Evolutionary conservation across 2,329 filamentous ascomycete genomes (phyloP), one percentile per base, ranked within the genome.

Genomic region (Fusarium sp.): DNA sequence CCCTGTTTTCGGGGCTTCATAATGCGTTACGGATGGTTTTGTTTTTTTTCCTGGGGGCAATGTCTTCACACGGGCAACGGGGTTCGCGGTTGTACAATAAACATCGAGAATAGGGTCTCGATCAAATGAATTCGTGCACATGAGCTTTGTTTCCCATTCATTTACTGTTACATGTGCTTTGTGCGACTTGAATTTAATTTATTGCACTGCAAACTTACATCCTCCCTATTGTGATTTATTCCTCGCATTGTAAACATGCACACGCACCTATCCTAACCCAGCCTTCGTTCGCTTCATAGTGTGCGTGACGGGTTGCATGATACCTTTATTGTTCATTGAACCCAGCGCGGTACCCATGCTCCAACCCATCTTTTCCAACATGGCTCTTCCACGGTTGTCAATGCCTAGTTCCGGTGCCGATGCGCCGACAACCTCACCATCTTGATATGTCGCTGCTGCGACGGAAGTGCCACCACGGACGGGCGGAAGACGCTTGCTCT

Each of bases 341-440:
- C 96, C 96, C 1, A 99, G 84, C 2, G 92, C 92, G 75, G 90
- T 97, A 7, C 96, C 96, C 52, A 86, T 90, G 64, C 87, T 92
- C 94, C 96, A 99, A 5, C 96, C 96, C 96, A 98, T 98, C 80
- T 96, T 98, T 81, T 97, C 93, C 67, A 99, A 81, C 89, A 99
- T 92, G 5, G 89, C 88, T 50, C 93, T 87, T 13, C 96, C 96
- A 70, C 89, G 93, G 76, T 97, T 98, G 53, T 91, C 92, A 6
- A 84, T 83, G 2, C 92, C 92, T 32, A 99, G 84, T 77, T 97
- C 94, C 13, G 94, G 92, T 3, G 95, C 94, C 47, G 89, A 88
- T 3, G 87, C 93, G 47, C 95, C 96, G 4, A 98, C 94, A 28
- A 97, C 83, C 69, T 98, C 94, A 19, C 96, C 96, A 73, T 98